Conservation (phyloP, 768 basidiomycete genomes). For the Russula foetens region DNA sequence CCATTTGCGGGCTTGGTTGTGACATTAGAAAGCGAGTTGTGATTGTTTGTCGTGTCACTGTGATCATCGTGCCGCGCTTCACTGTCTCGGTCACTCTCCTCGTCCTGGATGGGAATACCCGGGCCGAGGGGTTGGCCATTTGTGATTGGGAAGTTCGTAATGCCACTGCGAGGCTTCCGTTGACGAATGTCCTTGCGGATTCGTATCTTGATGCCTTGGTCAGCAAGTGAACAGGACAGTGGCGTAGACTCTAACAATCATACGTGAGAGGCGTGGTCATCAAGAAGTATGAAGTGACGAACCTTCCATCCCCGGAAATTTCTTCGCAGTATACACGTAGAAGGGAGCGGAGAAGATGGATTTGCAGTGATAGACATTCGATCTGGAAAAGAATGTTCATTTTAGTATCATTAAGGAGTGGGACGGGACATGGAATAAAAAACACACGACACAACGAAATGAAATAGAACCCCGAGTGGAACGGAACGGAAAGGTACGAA, state of each 20-base stretch:
- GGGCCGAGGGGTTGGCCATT: conserved; percentile 8
- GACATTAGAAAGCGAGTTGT: conserved; percentile 14
- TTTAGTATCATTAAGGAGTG: background rate
- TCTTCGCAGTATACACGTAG: conserved; percentile 94
- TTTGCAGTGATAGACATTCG: conserved; percentile 84
- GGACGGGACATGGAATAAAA: conserved; percentile 1
- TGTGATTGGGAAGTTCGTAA: conserved; percentile 13
- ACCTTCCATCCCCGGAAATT: conserved; percentile 97
- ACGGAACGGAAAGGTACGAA: conserved; percentile 7
- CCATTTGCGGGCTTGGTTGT: conserved; percentile 4
- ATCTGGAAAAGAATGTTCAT: conserved; percentile 33
- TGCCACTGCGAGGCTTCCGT: conserved; percentile 47
- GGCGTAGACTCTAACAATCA: conserved; percentile 66
- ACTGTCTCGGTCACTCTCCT: conserved; percentile 18
- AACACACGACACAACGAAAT: conserved; percentile 12
- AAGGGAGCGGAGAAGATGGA: conserved; percentile 84
- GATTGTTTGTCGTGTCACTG: conserved; percentile 13
- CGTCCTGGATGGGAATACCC: conserved; percentile 14
- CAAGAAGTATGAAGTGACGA: conserved; percentile 22
- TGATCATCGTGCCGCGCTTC: conserved; percentile 17
- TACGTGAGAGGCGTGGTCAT: background rate
- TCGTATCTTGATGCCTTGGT: conserved; percentile 92
- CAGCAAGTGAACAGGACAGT: conserved; percentile 84
- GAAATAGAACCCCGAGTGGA: background rate
- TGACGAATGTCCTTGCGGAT: conserved; percentile 88